Percentiles rank a stretch among this genome's conserved stretches.
Conservation (phyloP, 163 green algal genomes). For the Scenedesmus sp. region DNA sequence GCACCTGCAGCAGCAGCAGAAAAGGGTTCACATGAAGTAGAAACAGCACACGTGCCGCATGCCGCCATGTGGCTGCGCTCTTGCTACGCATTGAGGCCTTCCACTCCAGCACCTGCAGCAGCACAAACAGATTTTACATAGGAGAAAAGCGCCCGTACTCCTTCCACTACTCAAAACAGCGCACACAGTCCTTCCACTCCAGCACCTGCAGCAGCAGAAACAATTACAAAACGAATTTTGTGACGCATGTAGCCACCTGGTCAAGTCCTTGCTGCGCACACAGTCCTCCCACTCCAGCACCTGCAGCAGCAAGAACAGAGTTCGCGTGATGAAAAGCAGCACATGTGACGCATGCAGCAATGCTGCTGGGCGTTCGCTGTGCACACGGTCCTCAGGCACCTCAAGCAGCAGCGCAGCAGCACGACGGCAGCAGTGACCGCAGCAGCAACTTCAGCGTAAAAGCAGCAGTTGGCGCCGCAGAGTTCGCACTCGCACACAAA, state of each 20-base stretch:
- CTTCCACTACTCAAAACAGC: neutral
- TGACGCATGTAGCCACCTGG: neutral
- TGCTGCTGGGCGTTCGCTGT: constrained; percentile 73
- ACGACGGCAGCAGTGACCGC: too few relatives aligned
- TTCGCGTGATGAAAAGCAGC: constrained; percentile 34
- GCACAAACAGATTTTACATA: neutral
- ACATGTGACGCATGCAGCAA: constrained; percentile 62
- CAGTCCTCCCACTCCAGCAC: neutral
- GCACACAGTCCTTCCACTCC: neutral
- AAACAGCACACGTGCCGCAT: constrained; percentile 53
- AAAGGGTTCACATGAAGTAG: neutral
- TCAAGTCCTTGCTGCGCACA: neutral
- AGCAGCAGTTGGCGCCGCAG: too few relatives aligned
- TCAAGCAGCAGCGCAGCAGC: too few relatives aligned
- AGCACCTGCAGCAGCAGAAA: constrained; percentile 9
- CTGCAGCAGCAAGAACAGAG: neutral
- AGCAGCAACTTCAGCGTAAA: too few relatives aligned
- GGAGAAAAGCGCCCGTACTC: neutral
- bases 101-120: constrained; percentile 16
- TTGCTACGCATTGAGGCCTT: too few relatives aligned
- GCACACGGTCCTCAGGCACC: too few relatives aligned
- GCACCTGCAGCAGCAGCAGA: neutral
- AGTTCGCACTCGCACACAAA: too few relatives aligned
- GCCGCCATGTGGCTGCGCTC: constrained; percentile 75
- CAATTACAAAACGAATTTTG: neutral